These are phyloP conservation scores for Metarhizium album DNA, from an alignment of 2,329 filamentous ascomycete genomes.

Conservation along the genomic window DNA sequence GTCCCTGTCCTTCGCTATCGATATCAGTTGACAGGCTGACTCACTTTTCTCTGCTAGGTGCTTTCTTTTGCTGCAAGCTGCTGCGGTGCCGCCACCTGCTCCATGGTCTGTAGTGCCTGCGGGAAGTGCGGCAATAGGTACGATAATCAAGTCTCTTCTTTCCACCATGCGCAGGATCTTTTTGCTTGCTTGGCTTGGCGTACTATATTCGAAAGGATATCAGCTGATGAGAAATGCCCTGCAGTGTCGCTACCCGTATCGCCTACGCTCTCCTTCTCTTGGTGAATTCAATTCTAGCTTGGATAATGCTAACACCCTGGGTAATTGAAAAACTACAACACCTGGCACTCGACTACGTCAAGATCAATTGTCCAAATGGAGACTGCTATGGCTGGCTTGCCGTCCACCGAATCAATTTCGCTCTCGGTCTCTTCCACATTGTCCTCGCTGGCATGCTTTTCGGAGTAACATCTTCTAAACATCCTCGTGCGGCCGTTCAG, in stretches of 20 bases:
- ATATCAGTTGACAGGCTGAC: constrained; percentile 8
- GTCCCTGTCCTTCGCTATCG: background rate
- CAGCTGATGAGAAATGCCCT: background rate
- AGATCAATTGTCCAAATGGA: constrained; percentile 82
- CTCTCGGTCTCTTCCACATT: constrained; percentile 86
- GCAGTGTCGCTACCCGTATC: constrained; percentile 88
- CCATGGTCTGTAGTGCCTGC: constrained; percentile 88
- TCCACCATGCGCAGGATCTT: too few species aligned
- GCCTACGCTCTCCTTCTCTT: constrained; percentile 91
- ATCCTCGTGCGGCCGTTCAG: constrained; percentile 78
- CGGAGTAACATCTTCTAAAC: constrained; percentile 77
- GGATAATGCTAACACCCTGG: constrained; percentile 99
- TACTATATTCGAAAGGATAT: background rate
- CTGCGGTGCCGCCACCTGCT: constrained; percentile 93
- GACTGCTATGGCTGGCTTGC: constrained; percentile 93
- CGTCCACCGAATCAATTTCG: constrained; percentile 96
- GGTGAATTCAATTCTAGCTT: constrained; percentile 91
- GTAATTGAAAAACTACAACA: constrained; percentile 92
- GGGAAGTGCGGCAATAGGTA: constrained; percentile 96
- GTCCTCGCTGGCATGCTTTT: constrained; percentile 75
- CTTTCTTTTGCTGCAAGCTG: constrained; percentile 76
- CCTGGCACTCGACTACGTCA: constrained; percentile 89
- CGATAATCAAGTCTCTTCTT: too few species aligned
- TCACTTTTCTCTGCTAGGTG: constrained; percentile 37
- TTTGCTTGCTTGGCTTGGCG: constrained; percentile 1